Evolutionary conservation across 179 eudicot genomes (phyloP), one percentile per base, ranked within the genome.

Genomic region (Pouteria campechiana): DNA sequence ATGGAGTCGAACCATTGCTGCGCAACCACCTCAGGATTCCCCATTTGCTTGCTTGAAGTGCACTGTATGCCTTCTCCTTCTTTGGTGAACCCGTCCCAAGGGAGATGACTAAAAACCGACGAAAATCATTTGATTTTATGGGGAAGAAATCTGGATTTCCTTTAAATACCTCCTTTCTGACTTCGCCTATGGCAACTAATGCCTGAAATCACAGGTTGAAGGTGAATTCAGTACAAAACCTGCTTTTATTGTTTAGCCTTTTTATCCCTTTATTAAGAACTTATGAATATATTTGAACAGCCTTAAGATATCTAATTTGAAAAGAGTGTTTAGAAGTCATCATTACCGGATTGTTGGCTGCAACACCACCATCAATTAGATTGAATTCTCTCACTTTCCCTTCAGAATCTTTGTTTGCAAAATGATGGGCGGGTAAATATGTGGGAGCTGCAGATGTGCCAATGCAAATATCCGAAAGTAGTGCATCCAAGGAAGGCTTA

Each of bases 381-480:
- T n/a, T n/a, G n/a, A n/a, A n/a, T n/a, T n/a, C n/a, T n/a, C n/a
- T n/a, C n/a, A n/a, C n/a, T n/a, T n/a, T n/a, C n/a, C n/a, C n/a
- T n/a, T n/a, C n/a, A n/a, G n/a, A n/a, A n/a, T n/a, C n/a, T n/a
- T n/a, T 8, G 75, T 60, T 70, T 69, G 64, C 49, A 23, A 3
- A 5, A 3, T 11, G 5, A 32, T 11, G 2, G 2, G 30, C 14
- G 18, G 5, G 17, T 17, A 18, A n/a, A n/a, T n/a, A n/a, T n/a
- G n/a, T n/a, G n/a, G n/a, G n/a, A n/a, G n/a, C n/a, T n/a, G n/a
- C n/a, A n/a, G 92, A 72, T 8, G 87, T 77, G 45, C 81, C 47
- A 19, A 75, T 67, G 68, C 87, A 81, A 6, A 81, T 58, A 34
- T 84, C 92, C 0, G 83, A 64, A 16, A 81, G 17, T 25, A 21